These are phyloP conservation scores for Backusella tarrabulga DNA, from an alignment of 192 early-diverging fungal species.

Conservation along the genomic window DNA sequence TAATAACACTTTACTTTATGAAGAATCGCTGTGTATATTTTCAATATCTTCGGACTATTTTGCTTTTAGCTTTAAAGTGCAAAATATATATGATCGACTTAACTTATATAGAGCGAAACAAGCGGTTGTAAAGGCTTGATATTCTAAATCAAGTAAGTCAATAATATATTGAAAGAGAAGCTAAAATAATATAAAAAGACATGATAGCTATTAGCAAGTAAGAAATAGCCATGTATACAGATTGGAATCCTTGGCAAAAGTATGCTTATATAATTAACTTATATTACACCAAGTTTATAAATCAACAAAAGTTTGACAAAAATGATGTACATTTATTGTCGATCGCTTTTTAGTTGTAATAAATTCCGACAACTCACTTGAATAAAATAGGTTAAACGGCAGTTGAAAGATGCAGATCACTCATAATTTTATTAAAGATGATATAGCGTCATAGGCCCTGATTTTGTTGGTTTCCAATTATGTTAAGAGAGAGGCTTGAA, in stretches of 20 bases:
- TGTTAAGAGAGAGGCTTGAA: neutral
- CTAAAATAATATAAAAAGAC: neutral
- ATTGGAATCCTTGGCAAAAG: neutral
- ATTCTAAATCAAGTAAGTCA: neutral
- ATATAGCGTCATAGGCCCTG: neutral
- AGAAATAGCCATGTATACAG: neutral
- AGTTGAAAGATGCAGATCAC: neutral
- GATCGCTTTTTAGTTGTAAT: neutral
- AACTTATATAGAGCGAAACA: neutral
- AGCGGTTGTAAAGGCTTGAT: neutral
- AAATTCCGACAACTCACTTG: neutral
- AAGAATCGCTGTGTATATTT: neutral
- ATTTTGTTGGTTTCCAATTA: neutral
- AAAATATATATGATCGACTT: neutral
- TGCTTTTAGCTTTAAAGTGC: neutral
- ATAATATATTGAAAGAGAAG: neutral
- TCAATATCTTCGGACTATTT: neutral
- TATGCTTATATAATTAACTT: neutral
- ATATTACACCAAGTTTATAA: neutral
- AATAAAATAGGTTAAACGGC: neutral
- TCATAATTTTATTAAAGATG: neutral
- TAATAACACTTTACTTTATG: neutral
- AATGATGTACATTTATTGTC: neutral
- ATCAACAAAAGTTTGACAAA: neutral
- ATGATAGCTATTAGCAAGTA: neutral